Percentiles rank a stretch among this genome's conserved stretches.
phyloP scores from a whole-genome alignment of 140 eudicot genomes.

The Senecio squalidus region DNA sequence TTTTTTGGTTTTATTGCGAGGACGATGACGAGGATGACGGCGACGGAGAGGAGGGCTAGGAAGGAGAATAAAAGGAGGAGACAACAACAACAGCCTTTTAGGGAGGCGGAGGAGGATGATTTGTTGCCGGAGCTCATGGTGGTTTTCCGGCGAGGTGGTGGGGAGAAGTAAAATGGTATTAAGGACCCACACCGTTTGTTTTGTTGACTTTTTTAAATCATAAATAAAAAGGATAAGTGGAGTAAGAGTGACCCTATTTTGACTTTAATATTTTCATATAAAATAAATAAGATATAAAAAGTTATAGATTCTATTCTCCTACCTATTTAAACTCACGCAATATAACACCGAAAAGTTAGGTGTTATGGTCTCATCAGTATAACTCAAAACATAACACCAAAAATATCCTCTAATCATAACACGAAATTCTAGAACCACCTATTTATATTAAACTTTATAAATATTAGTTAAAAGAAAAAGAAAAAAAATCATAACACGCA shows the following conservation, averaged over 20 bases:
- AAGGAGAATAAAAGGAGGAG: slow-evolving; percentile 84
- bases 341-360: no score
- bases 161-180: neutral
- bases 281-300: no score
- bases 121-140: slow-evolving; percentile 34
- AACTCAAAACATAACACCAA: no score
- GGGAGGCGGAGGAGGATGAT: slow-evolving; percentile 57
- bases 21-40: slow-evolving; percentile 65
- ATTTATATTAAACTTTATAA: no score
- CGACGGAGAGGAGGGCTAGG: slow-evolving; percentile 71
- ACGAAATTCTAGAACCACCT: no score
- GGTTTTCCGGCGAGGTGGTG: slow-evolving; percentile 17
- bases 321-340: no score
- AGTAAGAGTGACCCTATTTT: slow-evolving; percentile 24
- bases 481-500: no score
- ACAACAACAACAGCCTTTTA: slow-evolving; percentile 96
- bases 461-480: no score
- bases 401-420: no score
- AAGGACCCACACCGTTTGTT: slow-evolving; percentile 9
- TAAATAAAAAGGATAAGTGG: slow-evolving; percentile 13
- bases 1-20: slow-evolving; percentile 87
- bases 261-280: no score
- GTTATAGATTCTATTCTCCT: neutral
- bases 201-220: slow-evolving; percentile 15
- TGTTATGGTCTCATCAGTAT: no score